phyloP scores from a whole-genome alignment of 2,329 filamentous ascomycete species.

The Colletotrichum limetticola region DNA sequence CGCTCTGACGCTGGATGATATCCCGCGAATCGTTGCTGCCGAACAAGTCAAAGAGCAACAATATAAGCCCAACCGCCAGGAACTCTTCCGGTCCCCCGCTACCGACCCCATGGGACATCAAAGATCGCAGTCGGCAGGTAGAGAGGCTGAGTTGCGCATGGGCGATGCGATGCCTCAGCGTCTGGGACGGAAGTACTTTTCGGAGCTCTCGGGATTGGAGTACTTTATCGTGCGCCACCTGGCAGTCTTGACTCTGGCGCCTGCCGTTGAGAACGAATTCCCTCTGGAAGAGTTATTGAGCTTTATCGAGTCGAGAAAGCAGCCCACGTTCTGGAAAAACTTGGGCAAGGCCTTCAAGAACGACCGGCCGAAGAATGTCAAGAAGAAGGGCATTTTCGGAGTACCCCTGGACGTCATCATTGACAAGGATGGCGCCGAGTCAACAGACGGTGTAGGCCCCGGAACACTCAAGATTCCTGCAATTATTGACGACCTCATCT shows the following conservation, averaged over 20 bases:
- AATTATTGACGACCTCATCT: conserved; percentile 94
- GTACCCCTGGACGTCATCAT: conserved; percentile 89
- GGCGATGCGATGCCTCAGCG: conserved; percentile 65
- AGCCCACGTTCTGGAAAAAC: conserved; percentile 96
- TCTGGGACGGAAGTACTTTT: conserved; percentile 85
- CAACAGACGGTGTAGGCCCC: conserved; percentile 95
- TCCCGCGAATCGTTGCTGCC: conserved; percentile 93
- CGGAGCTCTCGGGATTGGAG: conserved; percentile 92
- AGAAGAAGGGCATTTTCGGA: conserved; percentile 95
- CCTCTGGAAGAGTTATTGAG: conserved; percentile 92
- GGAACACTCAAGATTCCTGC: conserved; percentile 90
- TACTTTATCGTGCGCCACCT: conserved; percentile 98
- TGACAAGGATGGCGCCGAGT: conserved; percentile 94
- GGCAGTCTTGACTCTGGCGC: conserved; percentile 94
- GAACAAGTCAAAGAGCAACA: conserved; percentile 90
- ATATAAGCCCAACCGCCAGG: conserved; percentile 79
- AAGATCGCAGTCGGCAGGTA: conserved; percentile 68
- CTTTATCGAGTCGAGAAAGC: conserved; percentile 91
- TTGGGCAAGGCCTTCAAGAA: conserved; percentile 97
- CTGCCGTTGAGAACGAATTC: conserved; percentile 89
- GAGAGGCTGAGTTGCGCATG: conserved; percentile 61
- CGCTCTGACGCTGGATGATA: conserved; percentile 93
- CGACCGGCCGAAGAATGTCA: conserved; percentile 78
- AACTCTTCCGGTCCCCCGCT: conserved; percentile 67
- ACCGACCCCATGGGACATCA: conserved; percentile 72